Base-by-base conservation (phyloP, 495 filamentous ascomycete genomes). In the Aspergillus coremiiformis region DNA sequence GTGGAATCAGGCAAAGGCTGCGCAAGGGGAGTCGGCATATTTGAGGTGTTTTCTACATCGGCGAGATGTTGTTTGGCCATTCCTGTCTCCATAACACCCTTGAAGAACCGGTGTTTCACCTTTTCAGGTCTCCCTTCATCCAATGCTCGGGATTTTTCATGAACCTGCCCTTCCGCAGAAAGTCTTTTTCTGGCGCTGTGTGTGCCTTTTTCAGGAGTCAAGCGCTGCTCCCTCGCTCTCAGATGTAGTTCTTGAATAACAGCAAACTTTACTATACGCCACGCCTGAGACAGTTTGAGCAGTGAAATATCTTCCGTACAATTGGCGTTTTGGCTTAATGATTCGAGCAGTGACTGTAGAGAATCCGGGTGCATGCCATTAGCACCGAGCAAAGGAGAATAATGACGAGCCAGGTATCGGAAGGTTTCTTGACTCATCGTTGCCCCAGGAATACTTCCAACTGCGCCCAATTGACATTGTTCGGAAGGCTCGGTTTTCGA, bases 21-120 rank as follows among this genome's bases (percentile, higher is more conserved):
- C 5, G 82, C 89, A 37, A 92, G 72, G 1, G 89, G 89, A 0
- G 89, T 95, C 11, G 85, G 78, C 61, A 89, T 79, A 52, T 86
- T 89, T 1, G 89, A 93, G 33, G 82, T 83, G 64, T 79, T 86
- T 45, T 88, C 85, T 12, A 78, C 66, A 50, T 87, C 84, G 32
- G 64, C 52, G 8, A 72, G 57, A 3, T 62, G 56, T 47, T 55
- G 55, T 55, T 48, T 68, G 14, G 63, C 55, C 8, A 61, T 61
- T 53, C 67, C 72, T 20, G 62, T 62, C 19, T 76, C 69, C 54
- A 73, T 69, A 19, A 75, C 66, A 0, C 66, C 68, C 56, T 74
- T 74, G 55, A 74, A 72, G 41, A 74, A 42, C n/a, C 69, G 67
- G 27, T 56, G 71, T 53, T 72, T 73, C 45, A 69, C 63, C 51